Conservation (phyloP, 2,329 filamentous ascomycete species). For the Ophiostoma pallidulum region DNA sequence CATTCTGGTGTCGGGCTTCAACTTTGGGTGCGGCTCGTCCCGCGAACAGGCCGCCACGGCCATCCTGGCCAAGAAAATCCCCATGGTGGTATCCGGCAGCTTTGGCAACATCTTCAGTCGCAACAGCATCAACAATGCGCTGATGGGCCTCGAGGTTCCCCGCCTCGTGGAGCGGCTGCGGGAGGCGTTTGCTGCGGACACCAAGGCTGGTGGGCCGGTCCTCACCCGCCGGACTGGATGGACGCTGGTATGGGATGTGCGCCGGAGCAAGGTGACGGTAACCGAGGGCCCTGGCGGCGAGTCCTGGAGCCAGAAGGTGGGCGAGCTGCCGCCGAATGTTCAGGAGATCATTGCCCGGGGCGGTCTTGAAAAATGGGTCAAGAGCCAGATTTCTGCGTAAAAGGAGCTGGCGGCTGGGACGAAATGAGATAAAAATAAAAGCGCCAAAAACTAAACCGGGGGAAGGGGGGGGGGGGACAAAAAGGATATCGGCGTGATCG, state of each 20-base stretch:
- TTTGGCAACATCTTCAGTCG: slow-evolving; percentile 74
- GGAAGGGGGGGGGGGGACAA: background rate
- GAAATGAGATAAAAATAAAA: background rate
- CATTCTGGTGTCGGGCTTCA: slow-evolving; percentile 77
- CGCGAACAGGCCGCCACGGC: slow-evolving; percentile 85
- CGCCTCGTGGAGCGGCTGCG: slow-evolving; percentile 56
- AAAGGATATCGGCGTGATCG: slow-evolving; percentile 9
- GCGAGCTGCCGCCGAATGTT: slow-evolving; percentile 47
- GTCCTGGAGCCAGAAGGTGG: slow-evolving; percentile 71
- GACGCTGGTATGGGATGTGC: slow-evolving; percentile 74
- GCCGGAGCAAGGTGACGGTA: slow-evolving; percentile 59
- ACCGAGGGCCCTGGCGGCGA: slow-evolving; percentile 58
- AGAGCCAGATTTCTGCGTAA: slow-evolving; percentile 47
- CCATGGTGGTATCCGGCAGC: slow-evolving; percentile 68
- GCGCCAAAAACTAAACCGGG: background rate
- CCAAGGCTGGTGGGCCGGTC: slow-evolving; percentile 35
- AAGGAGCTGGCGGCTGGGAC: background rate
- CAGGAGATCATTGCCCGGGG: slow-evolving; percentile 75
- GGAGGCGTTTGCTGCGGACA: slow-evolving; percentile 38
- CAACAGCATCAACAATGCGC: slow-evolving; percentile 60
- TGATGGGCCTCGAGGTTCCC: slow-evolving; percentile 63
- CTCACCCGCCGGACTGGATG: slow-evolving; percentile 63
- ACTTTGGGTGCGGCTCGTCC: slow-evolving; percentile 66
- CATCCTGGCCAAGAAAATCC: slow-evolving; percentile 70
- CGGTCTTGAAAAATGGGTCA: slow-evolving; percentile 76